These are phyloP conservation scores for Claviceps paspali DNA, from an alignment of 2,329 filamentous ascomycete genomes.

Conservation along the genomic window DNA sequence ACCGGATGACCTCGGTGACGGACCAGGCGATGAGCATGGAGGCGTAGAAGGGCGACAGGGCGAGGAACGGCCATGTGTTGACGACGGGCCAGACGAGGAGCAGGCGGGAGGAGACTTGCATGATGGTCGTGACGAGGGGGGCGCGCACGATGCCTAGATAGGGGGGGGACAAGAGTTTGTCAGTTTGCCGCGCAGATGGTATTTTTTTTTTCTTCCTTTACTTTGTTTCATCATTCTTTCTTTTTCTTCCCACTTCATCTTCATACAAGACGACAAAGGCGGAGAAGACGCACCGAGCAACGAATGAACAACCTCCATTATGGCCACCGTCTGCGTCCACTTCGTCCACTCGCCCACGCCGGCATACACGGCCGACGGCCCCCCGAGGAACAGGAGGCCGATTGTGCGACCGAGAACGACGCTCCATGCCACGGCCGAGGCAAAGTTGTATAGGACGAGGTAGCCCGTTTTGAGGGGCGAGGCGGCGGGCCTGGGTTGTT, in stretches of 20 bases:
- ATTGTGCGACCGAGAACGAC: conserved; percentile 57
- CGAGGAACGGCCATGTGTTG: conserved; percentile 54
- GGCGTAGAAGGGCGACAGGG: conserved; percentile 47
- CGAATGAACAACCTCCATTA: conserved; percentile 73
- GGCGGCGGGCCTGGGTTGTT: neutral
- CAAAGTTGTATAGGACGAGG: conserved; percentile 71
- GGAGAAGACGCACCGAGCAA: too few species aligned
- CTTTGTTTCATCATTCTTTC: neutral
- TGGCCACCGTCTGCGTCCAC: conserved; percentile 71
- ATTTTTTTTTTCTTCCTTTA: neutral
- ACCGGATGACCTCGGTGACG: conserved; percentile 82
- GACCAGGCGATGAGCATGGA: conserved; percentile 80
- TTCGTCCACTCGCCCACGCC: conserved; percentile 53
- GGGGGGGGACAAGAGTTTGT: too few species aligned
- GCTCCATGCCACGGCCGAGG: conserved; percentile 64
- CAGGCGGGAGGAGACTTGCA: conserved; percentile 80
- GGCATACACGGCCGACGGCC: conserved; percentile 43
- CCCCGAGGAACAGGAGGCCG: conserved; percentile 34
- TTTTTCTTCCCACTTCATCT: too few species aligned
- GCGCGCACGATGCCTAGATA: conserved; percentile 64
- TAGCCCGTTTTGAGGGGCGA: conserved; percentile 41
- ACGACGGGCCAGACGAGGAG: conserved; percentile 81
- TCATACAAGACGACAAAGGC: too few species aligned
- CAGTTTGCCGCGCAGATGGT: too few species aligned
- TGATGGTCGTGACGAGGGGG: conserved; percentile 67